phyloP scores from a whole-genome alignment of 2,329 filamentous ascomycete species.

The Colletotrichum abscissum region DNA sequence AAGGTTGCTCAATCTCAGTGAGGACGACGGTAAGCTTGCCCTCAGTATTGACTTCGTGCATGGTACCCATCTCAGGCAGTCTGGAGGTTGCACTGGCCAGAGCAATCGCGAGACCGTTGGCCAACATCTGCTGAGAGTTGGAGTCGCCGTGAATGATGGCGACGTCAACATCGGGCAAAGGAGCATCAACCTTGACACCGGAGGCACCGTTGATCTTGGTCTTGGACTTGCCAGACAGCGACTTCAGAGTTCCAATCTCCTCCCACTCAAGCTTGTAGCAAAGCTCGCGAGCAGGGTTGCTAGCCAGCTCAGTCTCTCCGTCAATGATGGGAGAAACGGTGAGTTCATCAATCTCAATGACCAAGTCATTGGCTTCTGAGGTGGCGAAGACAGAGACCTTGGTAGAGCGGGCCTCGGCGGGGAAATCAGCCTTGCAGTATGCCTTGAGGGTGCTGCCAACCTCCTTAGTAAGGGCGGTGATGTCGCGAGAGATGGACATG shows the following conservation, averaged over 20 bases:
- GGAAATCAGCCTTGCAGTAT: slow-evolving; percentile 36
- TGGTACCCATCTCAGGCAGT: slow-evolving; percentile 36
- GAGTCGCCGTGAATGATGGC: slow-evolving; percentile 37
- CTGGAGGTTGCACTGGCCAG: slow-evolving; percentile 34
- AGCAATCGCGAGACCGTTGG: slow-evolving; percentile 31
- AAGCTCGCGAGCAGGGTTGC: slow-evolving; percentile 36
- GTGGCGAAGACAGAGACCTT: slow-evolving; percentile 38
- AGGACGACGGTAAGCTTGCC: slow-evolving; percentile 52
- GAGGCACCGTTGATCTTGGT: slow-evolving; percentile 21
- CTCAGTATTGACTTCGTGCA: slow-evolving; percentile 40
- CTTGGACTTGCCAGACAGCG: slow-evolving; percentile 28
- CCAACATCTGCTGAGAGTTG: slow-evolving; percentile 33
- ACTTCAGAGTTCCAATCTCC: slow-evolving; percentile 31
- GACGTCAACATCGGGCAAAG: slow-evolving; percentile 32
- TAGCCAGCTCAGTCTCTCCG: slow-evolving; percentile 28
- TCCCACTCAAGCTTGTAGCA: slow-evolving; percentile 42
- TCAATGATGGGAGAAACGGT: slow-evolving; percentile 38
- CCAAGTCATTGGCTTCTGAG: slow-evolving; percentile 33
- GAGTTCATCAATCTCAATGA: slow-evolving; percentile 41
- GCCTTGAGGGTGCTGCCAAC: slow-evolving; percentile 43
- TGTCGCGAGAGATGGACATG: slow-evolving; percentile 41
- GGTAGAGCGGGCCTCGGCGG: slow-evolving; percentile 32
- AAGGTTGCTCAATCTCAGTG: slow-evolving; percentile 55
- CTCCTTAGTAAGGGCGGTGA: slow-evolving; percentile 46
- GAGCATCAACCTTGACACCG: slow-evolving; percentile 29